phyloP scores from a whole-genome alignment of 306 rosid species.

The Arachis stenosperma region DNA sequence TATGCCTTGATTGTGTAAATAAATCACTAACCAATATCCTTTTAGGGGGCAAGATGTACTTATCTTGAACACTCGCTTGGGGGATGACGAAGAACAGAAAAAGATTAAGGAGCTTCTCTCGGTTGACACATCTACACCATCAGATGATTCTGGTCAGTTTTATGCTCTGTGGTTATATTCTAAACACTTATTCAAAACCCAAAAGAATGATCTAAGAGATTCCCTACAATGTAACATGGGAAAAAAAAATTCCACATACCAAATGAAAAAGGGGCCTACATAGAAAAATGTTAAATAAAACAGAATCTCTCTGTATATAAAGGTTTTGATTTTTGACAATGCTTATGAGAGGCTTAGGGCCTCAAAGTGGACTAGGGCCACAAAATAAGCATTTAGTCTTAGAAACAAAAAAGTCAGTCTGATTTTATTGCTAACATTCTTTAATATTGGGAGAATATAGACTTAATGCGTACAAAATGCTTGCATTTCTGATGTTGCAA shows the following conservation, averaged over 20 bases:
- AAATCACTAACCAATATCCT: conserved; percentile 20
- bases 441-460: conserved; percentile 8
- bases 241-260: neutral
- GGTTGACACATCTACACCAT: conserved; percentile 49
- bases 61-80: conserved; percentile 71
- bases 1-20: conserved; percentile 34
- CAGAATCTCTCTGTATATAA: neutral
- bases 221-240: neutral
- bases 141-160: conserved; percentile 71
- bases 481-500: conserved; percentile 21
- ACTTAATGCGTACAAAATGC: neutral
- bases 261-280: neutral
- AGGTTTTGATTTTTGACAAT: too few relatives aligned
- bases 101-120: conserved; percentile 67
- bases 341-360: neutral
- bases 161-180: conserved; percentile 10
- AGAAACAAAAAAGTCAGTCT: neutral
- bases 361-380: conserved; percentile 22
- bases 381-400: conserved; percentile 4
- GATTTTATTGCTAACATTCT: conserved; percentile 23
- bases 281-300: neutral
- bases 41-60: conserved; percentile 80
- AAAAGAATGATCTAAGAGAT: conserved; percentile 14
- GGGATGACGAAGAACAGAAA: conserved; percentile 78
- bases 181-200: neutral